These are phyloP conservation scores for Albugo candida DNA, from an alignment of 352 stramenopile species.

Conservation along the genomic window DNA sequence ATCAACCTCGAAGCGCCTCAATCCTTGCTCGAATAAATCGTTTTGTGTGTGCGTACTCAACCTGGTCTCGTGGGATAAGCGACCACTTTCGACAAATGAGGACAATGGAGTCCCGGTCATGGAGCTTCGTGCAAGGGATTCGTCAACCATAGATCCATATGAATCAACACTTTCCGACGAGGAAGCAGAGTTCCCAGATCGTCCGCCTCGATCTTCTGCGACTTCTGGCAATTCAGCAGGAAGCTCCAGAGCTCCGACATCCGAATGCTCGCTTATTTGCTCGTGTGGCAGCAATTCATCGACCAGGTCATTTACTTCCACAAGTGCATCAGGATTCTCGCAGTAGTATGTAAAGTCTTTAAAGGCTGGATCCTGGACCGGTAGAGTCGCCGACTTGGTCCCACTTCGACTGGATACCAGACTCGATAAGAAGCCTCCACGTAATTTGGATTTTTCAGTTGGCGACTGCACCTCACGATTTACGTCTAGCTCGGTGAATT, in stretches of 20 bases:
- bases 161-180: no score
- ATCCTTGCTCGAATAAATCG: slow-evolving; percentile 25
- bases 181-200: background rate
- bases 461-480: slow-evolving; percentile 64
- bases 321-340: slow-evolving; percentile 67
- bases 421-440: slow-evolving; percentile 61
- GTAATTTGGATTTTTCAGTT: slow-evolving; percentile 57
- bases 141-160: background rate
- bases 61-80: slow-evolving; percentile 6
- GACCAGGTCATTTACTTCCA: slow-evolving; percentile 63
- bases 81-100: slow-evolving; percentile 66
- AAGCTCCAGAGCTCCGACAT: slow-evolving; percentile 3
- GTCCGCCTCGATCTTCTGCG: background rate
- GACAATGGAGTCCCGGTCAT: slow-evolving; percentile 41
- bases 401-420: slow-evolving; percentile 43
- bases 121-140: background rate
- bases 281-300: slow-evolving; percentile 44
- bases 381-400: slow-evolving; percentile 40
- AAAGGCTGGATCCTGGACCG: slow-evolving; percentile 71
- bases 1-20: slow-evolving; percentile 41
- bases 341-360: slow-evolving; percentile 84
- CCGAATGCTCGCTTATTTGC: slow-evolving; percentile 9
- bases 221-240: background rate
- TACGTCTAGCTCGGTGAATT: slow-evolving; percentile 75
- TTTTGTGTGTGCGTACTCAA: no score